phyloP scores from a whole-genome alignment of 2,329 filamentous ascomycete species.

The Dryadomyces sulphureus region DNA sequence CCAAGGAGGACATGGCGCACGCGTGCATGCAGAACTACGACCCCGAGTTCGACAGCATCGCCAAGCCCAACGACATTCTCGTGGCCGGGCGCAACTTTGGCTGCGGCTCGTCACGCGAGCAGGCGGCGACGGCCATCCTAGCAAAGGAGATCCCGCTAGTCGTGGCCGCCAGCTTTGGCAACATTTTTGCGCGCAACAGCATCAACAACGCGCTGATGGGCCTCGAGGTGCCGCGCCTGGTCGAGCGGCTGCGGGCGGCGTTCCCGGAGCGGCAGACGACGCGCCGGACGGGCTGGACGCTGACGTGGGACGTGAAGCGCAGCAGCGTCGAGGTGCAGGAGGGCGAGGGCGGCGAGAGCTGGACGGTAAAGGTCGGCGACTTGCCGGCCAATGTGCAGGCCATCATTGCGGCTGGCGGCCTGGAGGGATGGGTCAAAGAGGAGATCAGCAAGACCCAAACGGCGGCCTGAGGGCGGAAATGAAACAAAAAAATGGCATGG shows the following conservation, averaged over 20 bases:
- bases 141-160: conserved; percentile 71
- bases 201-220: conserved; percentile 61
- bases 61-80: conserved; percentile 61
- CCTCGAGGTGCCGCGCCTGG: conserved; percentile 52
- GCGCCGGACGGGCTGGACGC: conserved; percentile 66
- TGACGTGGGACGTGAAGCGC: conserved; percentile 65
- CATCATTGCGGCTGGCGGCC: conserved; percentile 25
- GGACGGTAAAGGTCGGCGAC: conserved; percentile 59
- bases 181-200: conserved; percentile 48
- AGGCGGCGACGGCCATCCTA: conserved; percentile 76
- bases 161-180: conserved; percentile 66
- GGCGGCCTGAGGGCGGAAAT: too few relatives aligned
- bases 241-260: conserved; percentile 48
- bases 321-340: conserved; percentile 60
- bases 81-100: conserved; percentile 85
- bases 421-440: too few relatives aligned
- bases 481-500: too few relatives aligned
- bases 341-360: conserved; percentile 43
- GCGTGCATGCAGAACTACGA: conserved; percentile 97
- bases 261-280: conserved; percentile 41
- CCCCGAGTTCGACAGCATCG: conserved; percentile 46
- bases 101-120: conserved; percentile 55
- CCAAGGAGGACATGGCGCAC: conserved; percentile 65
- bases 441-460: too few relatives aligned
- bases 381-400: conserved; percentile 56